Percentiles rank a stretch among this genome's conserved stretches.
Evolutionary conservation across 2,329 filamentous ascomycete species (phyloP).

Genomic region (Ceratocystis smalleyi): DNA sequence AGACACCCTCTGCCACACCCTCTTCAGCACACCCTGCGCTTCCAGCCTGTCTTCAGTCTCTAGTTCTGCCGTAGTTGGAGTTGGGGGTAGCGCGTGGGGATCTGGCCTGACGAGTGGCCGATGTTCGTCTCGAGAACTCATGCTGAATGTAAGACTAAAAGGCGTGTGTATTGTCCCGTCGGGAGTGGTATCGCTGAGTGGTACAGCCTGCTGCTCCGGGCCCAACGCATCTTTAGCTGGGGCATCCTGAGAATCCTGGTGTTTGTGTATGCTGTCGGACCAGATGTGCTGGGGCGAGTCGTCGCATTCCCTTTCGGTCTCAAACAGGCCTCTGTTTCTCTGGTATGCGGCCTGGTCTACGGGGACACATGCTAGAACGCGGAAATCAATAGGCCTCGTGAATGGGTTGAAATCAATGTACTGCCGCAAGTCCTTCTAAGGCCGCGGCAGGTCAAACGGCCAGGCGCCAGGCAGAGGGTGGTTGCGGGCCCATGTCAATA

Average conservation of each 20-base stretch:
- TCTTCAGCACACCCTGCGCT: neutral
- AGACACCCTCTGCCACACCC: neutral
- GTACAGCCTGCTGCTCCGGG: neutral
- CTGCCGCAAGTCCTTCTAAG: conserved; percentile 3
- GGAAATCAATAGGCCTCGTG: neutral
- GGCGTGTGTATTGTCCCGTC: neutral
- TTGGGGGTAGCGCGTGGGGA: neutral
- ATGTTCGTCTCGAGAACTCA: neutral
- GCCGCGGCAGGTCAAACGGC: neutral
- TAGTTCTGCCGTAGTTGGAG: neutral
- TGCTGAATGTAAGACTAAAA: neutral
- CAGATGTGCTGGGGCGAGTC: neutral
- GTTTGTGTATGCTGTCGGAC: neutral
- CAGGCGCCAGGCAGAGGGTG: neutral
- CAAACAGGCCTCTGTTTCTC: neutral
- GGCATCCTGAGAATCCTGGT: neutral
- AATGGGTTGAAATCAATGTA: neutral
- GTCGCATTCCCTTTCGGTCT: neutral
- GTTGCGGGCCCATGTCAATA: neutral
- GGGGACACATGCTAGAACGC: neutral
- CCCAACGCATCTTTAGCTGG: neutral
- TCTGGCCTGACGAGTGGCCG: neutral
- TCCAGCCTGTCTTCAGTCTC: neutral
- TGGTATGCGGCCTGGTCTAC: neutral
- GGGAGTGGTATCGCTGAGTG: neutral